Conservation (phyloP, 805 yeast species). For the Wickerhamomyces queroliae region DNA sequence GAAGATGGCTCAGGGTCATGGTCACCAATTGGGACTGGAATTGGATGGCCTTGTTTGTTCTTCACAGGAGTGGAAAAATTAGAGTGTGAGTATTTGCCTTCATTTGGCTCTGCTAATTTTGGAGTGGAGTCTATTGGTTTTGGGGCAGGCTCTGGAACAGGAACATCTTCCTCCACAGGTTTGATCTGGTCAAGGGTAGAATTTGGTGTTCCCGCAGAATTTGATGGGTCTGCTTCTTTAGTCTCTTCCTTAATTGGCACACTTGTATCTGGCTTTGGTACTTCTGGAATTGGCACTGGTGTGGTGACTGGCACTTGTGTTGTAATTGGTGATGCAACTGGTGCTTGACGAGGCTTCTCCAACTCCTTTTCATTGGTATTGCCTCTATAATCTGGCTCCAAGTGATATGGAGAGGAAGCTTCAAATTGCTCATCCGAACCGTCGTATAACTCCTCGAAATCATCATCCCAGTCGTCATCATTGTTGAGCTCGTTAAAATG, state of each 20-base stretch:
- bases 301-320: too few relatives aligned
- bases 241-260: too few relatives aligned
- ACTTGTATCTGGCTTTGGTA: too few relatives aligned
- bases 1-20: conserved; percentile 4
- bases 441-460: background rate
- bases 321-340: too few relatives aligned
- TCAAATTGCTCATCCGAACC: background rate
- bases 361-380: background rate
- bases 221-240: conserved; percentile 1
- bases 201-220: background rate
- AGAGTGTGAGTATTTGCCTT: conserved; percentile 5
- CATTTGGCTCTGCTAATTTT: background rate
- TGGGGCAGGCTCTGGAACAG: conserved; percentile 20
- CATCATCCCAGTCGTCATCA: background rate
- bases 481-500: background rate
- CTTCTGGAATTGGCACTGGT: too few relatives aligned
- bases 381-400: conserved; percentile 5
- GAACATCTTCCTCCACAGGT: conserved; percentile 8
- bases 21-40: conserved; percentile 8
- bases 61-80: conserved; percentile 1
- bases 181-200: conserved; percentile 1
- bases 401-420: conserved; percentile 10
- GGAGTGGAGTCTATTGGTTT: too few relatives aligned
- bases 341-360: background rate
- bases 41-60: background rate